A percentile compares a stretch with the other conserved stretches of the same genome.
Conservation (phyloP, 1,284 basidiomycete genomes). For the Athelia psychrophila region DNA sequence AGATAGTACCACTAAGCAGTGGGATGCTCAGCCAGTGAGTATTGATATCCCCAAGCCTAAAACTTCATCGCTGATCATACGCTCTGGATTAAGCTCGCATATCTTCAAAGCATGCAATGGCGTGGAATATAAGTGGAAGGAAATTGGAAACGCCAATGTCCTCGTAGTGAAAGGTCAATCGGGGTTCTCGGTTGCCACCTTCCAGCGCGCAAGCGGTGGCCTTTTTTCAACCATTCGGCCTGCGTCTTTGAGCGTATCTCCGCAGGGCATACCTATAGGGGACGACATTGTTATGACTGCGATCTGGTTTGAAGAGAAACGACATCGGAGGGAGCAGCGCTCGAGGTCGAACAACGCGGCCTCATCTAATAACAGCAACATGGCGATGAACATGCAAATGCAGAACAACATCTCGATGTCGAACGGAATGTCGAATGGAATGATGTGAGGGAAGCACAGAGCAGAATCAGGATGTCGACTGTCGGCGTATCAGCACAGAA, state of each 20-base stretch:
- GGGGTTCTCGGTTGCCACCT: not conserved
- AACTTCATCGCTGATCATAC: not conserved
- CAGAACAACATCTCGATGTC: too few species aligned
- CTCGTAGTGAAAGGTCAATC: not conserved
- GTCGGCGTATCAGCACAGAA: too few species aligned
- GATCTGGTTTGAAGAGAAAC: not conserved
- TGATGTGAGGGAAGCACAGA: too few species aligned
- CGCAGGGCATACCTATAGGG: not conserved
- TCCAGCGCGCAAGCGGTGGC: not conserved
- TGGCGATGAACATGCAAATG: too few species aligned
- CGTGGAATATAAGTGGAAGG: not conserved
- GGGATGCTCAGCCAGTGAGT: slow-evolving; percentile 1
- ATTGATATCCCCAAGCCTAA: not conserved
- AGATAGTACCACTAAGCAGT: not conserved
- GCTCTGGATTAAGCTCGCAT: not conserved
- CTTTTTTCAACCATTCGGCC: not conserved
- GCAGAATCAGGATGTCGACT: too few species aligned
- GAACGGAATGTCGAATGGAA: too few species aligned
- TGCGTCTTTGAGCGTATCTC: not conserved
- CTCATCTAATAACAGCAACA: too few species aligned
- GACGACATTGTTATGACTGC: not conserved
- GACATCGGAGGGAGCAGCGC: not conserved
- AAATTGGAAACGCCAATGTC: not conserved
- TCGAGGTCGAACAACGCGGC: too few species aligned
- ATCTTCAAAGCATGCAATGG: not conserved